These are phyloP conservation scores for Syzygium aqueum DNA, from an alignment of 345 rosid species.

Conservation along the genomic window DNA sequence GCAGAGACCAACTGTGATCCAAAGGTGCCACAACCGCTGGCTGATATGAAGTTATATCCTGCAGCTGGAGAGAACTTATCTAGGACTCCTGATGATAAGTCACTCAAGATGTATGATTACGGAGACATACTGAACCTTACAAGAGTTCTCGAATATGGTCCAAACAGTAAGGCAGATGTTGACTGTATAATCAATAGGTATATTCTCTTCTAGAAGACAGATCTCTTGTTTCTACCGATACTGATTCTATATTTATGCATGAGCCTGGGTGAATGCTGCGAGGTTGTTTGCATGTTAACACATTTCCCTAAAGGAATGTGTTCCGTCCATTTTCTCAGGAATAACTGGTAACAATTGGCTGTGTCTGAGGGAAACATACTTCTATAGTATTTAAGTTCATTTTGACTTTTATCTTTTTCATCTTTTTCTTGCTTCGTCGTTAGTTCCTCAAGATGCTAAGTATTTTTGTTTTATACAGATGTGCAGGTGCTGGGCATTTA, in stretches of 20 bases:
- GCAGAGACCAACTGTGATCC: constrained; percentile 36
- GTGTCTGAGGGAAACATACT: background rate
- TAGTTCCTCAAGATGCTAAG: background rate
- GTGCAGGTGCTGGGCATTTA: constrained; percentile 92
- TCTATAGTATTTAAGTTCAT: background rate
- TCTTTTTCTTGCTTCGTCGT: background rate
- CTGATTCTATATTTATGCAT: background rate
- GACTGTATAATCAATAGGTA: constrained; percentile 68
- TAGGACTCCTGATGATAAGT: constrained; percentile 60
- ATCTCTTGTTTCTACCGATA: background rate
- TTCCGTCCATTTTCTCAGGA: background rate
- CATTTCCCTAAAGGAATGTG: background rate
- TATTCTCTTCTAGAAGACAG: background rate
- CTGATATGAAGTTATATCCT: constrained; percentile 17
- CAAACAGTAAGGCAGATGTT: constrained; percentile 85
- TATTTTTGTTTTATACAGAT: constrained; percentile 25
- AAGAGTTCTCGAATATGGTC: constrained; percentile 86
- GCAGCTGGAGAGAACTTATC: constrained; percentile 26
- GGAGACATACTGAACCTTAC: constrained; percentile 95
- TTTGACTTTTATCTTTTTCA: background rate
- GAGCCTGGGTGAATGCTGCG: background rate
- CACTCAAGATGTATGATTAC: constrained; percentile 81
- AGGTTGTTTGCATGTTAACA: background rate
- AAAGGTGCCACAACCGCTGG: constrained; percentile 13
- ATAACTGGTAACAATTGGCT: background rate